A percentile compares a stretch with the other conserved stretches of the same genome.
These are phyloP conservation scores for Rhodomyrtus psidioides DNA, from an alignment of 441 rosid species.

Conservation along the genomic window DNA sequence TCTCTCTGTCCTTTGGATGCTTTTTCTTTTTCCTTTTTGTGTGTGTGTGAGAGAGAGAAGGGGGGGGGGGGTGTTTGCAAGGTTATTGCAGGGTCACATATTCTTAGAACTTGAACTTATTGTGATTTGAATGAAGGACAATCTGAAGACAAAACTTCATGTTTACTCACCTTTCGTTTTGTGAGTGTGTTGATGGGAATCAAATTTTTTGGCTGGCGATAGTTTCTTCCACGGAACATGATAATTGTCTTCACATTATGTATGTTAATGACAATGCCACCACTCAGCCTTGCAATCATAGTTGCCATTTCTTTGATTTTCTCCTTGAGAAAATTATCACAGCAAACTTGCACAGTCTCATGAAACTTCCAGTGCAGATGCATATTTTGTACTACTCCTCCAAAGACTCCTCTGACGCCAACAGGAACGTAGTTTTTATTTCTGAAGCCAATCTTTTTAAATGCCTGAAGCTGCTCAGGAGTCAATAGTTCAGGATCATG, in stretches of 20 bases:
- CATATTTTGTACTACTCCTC: constrained; percentile 98
- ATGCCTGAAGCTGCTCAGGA: constrained; percentile 79
- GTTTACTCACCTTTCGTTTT: constrained; percentile 67
- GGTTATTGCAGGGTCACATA: neutral
- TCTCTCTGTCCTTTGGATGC: neutral
- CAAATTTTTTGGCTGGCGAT: constrained; percentile 87
- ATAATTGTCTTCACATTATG: constrained; percentile 90
- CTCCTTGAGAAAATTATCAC: constrained; percentile 90
- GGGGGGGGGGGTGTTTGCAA: neutral
- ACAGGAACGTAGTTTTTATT: constrained; percentile 94
- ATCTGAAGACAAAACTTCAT: neutral
- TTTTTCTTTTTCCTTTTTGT: neutral
- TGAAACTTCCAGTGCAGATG: constrained; percentile 99
- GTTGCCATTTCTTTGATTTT: constrained; percentile 93
- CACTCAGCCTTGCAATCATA: constrained; percentile 84
- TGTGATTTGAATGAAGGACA: neutral
- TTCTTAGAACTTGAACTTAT: neutral
- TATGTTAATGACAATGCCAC: constrained; percentile 78
- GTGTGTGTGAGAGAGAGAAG: no score
- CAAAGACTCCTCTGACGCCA: constrained; percentile 98
- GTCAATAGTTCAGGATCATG: constrained; percentile 96
- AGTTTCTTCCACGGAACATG: constrained; percentile 98
- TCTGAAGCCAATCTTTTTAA: constrained; percentile 82
- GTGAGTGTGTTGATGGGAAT: constrained; percentile 95
- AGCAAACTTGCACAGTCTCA: constrained; percentile 95